These are phyloP conservation scores for Beauveria australis DNA, from an alignment of 2,329 filamentous ascomycete genomes.

Conservation along the genomic window DNA sequence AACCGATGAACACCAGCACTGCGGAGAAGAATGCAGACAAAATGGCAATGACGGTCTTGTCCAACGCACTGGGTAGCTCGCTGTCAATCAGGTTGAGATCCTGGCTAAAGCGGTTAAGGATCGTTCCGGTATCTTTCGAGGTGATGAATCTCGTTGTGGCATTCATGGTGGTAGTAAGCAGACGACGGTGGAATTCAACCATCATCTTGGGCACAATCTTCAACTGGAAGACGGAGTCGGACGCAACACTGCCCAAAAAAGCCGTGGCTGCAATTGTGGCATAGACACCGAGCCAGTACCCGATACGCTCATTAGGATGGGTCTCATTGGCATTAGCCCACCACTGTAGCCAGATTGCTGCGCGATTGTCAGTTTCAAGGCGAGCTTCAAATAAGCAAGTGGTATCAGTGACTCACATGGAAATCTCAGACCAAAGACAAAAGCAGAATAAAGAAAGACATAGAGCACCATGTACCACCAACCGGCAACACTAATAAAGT, in stretches of 20 bases:
- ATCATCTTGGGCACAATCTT: constrained; percentile 22
- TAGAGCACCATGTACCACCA: constrained; percentile 14
- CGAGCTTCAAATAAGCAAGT: not conserved
- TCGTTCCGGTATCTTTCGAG: constrained; percentile 26
- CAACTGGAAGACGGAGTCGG: constrained; percentile 16
- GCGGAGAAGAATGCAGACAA: constrained; percentile 20
- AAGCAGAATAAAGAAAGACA: constrained; percentile 14
- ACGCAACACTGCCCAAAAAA: constrained; percentile 11
- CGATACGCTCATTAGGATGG: constrained; percentile 15
- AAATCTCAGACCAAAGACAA: constrained; percentile 17
- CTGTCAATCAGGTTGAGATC: constrained; percentile 31
- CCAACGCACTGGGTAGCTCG: constrained; percentile 25
- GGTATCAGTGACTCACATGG: constrained; percentile 12
- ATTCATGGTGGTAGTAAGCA: constrained; percentile 23
- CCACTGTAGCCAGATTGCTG: constrained; percentile 21
- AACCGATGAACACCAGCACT: constrained; percentile 35
- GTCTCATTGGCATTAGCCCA: constrained; percentile 18
- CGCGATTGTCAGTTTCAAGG: not conserved
- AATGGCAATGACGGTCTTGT: constrained; percentile 18
- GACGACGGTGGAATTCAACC: constrained; percentile 15
- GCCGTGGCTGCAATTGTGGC: constrained; percentile 13
- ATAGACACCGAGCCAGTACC: constrained; percentile 18
- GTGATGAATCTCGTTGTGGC: constrained; percentile 29
- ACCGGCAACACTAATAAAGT: constrained; percentile 16
- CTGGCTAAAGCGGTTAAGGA: constrained; percentile 32